A percentile compares a stretch with the other conserved stretches of the same genome.
Conservation (phyloP, 352 stramenopile species). For the Pythium vanterpoolii region DNA sequence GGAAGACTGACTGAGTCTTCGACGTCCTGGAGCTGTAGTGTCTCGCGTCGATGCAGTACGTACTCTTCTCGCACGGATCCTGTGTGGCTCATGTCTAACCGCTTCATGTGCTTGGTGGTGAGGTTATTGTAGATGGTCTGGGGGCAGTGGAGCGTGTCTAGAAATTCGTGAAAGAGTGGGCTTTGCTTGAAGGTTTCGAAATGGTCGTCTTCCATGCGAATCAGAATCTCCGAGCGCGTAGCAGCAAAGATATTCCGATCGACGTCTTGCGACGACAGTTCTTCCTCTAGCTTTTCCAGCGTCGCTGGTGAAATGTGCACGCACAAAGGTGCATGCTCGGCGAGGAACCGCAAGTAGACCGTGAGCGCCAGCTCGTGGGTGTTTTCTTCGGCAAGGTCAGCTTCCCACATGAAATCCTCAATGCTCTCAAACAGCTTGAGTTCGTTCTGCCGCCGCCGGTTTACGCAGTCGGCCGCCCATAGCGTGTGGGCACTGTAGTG, state of each 20-base stretch:
- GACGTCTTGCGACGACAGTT: slow-evolving; percentile 38
- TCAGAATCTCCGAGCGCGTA: slow-evolving; percentile 46
- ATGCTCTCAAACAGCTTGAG: slow-evolving; percentile 61
- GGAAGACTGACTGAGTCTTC: slow-evolving; percentile 17
- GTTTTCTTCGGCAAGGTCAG: slow-evolving; percentile 43
- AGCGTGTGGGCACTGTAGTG: slow-evolving; percentile 61
- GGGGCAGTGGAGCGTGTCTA: slow-evolving; percentile 42
- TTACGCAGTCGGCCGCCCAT: slow-evolving; percentile 57
- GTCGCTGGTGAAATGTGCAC: slow-evolving; percentile 31
- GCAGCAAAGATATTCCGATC: slow-evolving; percentile 39
- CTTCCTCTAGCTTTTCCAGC: slow-evolving; percentile 38
- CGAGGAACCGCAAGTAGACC: slow-evolving; percentile 60
- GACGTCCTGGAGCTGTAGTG: slow-evolving; percentile 20
- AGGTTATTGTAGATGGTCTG: slow-evolving; percentile 38
- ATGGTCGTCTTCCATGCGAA: slow-evolving; percentile 41
- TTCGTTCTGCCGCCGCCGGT: slow-evolving; percentile 39
- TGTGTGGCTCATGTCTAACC: slow-evolving; percentile 39
- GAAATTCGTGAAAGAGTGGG: slow-evolving; percentile 42
- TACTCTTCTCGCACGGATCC: neutral
- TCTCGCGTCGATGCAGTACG: neutral
- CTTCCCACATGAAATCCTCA: slow-evolving; percentile 63
- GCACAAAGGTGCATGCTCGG: slow-evolving; percentile 27
- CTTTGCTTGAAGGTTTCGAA: slow-evolving; percentile 51
- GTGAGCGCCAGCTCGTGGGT: slow-evolving; percentile 51
- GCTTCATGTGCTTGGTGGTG: slow-evolving; percentile 29